Evolutionary conservation across 768 basidiomycete genomes (phyloP).

Genomic region (Lactifluus subvellereus): DNA sequence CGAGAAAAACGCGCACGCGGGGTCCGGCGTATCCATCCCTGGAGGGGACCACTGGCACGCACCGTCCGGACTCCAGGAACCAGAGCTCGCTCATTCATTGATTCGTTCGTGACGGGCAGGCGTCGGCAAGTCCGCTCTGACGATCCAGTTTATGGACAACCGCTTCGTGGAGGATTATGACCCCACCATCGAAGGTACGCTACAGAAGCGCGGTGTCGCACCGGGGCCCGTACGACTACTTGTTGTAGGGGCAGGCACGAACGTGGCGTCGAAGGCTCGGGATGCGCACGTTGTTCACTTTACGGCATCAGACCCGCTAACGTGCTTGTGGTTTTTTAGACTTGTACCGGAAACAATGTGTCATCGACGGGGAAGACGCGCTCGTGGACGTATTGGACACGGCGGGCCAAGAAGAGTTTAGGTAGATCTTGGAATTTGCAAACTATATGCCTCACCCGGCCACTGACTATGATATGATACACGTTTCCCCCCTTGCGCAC

Average conservation of each 20-base stretch:
- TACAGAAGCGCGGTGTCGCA: no score
- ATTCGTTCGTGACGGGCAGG: constrained; percentile 31
- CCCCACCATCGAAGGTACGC: constrained; percentile 85
- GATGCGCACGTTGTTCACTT: constrained; percentile 11
- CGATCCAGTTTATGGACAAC: constrained; percentile 97
- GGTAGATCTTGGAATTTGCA: constrained; percentile 45
- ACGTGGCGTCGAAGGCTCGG: not conserved
- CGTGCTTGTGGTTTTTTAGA: constrained; percentile 42
- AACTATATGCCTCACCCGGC: not conserved
- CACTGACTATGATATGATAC: no score
- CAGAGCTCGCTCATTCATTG: not conserved
- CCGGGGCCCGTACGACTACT: no score
- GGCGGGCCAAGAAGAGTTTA: constrained; percentile 97
- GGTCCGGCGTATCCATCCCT: no score
- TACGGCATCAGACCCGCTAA: constrained; percentile 18
- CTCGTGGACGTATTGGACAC: constrained; percentile 95
- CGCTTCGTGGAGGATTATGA: constrained; percentile 91
- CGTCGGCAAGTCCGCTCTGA: constrained; percentile 86
- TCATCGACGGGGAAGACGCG: constrained; percentile 96
- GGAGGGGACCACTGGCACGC: no score
- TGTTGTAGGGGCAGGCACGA: not conserved
- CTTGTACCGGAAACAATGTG: constrained; percentile 93
- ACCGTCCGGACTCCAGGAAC: no score
- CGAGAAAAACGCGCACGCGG: not conserved
- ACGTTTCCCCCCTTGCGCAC: no score